These are phyloP conservation scores for Epichloe coenophiala DNA, from an alignment of 2,329 filamentous ascomycete species.

Conservation along the genomic window DNA sequence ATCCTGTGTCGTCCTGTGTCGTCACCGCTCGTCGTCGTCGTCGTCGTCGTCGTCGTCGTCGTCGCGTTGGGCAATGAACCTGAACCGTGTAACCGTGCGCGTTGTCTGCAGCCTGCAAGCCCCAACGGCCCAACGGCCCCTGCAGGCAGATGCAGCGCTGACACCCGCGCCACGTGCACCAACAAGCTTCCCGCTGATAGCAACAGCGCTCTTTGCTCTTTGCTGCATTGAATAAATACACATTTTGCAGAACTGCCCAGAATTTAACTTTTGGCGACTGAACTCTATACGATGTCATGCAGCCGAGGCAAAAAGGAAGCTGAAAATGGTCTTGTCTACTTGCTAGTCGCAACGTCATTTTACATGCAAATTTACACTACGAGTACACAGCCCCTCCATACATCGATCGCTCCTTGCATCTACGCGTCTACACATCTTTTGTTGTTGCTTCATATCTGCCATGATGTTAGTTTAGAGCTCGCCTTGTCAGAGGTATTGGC, in stretches of 20 bases:
- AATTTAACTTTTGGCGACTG: too few relatives aligned
- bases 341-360: neutral
- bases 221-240: too few relatives aligned
- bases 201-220: too few relatives aligned
- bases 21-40: neutral
- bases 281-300: too few relatives aligned
- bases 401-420: neutral
- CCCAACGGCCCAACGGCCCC: too few relatives aligned
- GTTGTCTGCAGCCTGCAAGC: too few relatives aligned
- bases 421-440: slow-evolving; percentile 27
- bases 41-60: neutral
- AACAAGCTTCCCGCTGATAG: too few relatives aligned
- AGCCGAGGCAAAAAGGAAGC: neutral
- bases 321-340: neutral
- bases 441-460: slow-evolving; percentile 49
- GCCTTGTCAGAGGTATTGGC: neutral
- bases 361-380: slow-evolving; percentile 4
- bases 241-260: too few relatives aligned
- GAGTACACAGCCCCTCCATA: slow-evolving; percentile 1
- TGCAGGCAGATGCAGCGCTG: too few relatives aligned
- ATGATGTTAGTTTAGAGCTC: neutral
- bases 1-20: too few relatives aligned
- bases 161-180: too few relatives aligned
- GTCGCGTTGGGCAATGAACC: slow-evolving; percentile 7
- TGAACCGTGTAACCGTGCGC: too few relatives aligned